These are phyloP conservation scores for Ascochyta koolunga DNA, from an alignment of 2,329 filamentous ascomycete genomes.

Conservation along the genomic window DNA sequence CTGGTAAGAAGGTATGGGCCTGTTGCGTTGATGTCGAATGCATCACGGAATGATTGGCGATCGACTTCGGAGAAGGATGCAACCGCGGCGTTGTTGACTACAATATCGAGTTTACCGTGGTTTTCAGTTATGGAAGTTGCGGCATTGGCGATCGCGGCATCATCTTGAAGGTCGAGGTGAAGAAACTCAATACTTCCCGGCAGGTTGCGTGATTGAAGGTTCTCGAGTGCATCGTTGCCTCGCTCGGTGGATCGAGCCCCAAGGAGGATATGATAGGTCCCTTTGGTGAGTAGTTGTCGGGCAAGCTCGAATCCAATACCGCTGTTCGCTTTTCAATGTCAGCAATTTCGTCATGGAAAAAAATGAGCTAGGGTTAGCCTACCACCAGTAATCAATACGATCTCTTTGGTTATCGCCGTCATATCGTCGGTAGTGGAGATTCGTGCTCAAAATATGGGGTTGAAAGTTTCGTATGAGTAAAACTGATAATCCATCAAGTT, in stretches of 20 bases:
- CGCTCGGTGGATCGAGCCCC: constrained; percentile 27
- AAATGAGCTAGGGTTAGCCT: too few species aligned
- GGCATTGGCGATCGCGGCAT: constrained; percentile 50
- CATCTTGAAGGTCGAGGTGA: constrained; percentile 52
- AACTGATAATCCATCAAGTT: too few species aligned
- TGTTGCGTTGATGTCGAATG: constrained; percentile 40
- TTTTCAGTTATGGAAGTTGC: constrained; percentile 31
- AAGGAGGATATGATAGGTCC: constrained; percentile 43
- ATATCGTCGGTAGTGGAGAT: too few species aligned
- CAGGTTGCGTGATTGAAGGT: constrained; percentile 34
- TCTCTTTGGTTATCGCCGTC: too few species aligned
- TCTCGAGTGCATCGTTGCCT: constrained; percentile 35
- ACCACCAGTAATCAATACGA: too few species aligned
- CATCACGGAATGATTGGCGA: constrained; percentile 30
- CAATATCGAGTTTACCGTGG: constrained; percentile 46
- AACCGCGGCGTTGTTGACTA: constrained; percentile 49
- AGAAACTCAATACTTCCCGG: constrained; percentile 46
- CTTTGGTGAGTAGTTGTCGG: constrained; percentile 40
- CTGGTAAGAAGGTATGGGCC: constrained; percentile 35
- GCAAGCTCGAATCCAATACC: constrained; percentile 58
- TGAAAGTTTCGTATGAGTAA: too few species aligned
- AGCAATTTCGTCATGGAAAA: too few species aligned
- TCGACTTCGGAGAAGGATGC: constrained; percentile 23
- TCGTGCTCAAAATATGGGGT: too few species aligned
- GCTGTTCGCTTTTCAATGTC: constrained; percentile 38